Conservation (phyloP, 768 basidiomycete species). For the Calocybe gangraenosa region DNA sequence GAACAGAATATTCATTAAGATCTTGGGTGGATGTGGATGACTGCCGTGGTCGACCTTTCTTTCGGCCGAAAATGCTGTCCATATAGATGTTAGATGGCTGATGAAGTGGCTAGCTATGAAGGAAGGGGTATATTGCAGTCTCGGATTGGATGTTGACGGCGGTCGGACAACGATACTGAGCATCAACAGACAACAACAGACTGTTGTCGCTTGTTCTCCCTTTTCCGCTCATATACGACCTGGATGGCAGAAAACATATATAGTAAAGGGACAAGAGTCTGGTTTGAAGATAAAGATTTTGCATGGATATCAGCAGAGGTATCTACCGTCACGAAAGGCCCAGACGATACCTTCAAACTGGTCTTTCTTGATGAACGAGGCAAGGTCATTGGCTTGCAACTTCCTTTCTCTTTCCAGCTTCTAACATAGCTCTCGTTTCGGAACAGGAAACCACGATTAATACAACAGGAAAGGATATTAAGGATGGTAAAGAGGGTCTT, state of each 20-base stretch:
- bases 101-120: too few species aligned
- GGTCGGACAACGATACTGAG: too few species aligned
- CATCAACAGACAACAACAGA: too few species aligned
- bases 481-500: constrained; percentile 71
- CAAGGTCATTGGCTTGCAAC: constrained; percentile 56
- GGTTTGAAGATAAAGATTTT: constrained; percentile 92
- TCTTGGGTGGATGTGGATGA: constrained; percentile 59
- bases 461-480: constrained; percentile 78
- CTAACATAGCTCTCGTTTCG: constrained; percentile 7
- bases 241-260: constrained; percentile 93
- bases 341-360: constrained; percentile 77
- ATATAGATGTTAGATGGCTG: too few species aligned
- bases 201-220: too few species aligned
- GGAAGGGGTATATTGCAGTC: too few species aligned
- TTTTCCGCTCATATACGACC: too few species aligned
- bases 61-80: constrained; percentile 67
- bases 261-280: constrained; percentile 85
- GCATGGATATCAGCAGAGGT: constrained; percentile 94
- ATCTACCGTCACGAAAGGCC: constrained; percentile 53
- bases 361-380: constrained; percentile 87
- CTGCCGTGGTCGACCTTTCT: constrained; percentile 56
- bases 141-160: too few species aligned
- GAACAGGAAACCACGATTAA: constrained; percentile 72
- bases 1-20: constrained; percentile 62
- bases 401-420: constrained; percentile 8